Evolutionary conservation across 179 eudicot species (phyloP).

Genomic region (Corrigiola litoralis): DNA sequence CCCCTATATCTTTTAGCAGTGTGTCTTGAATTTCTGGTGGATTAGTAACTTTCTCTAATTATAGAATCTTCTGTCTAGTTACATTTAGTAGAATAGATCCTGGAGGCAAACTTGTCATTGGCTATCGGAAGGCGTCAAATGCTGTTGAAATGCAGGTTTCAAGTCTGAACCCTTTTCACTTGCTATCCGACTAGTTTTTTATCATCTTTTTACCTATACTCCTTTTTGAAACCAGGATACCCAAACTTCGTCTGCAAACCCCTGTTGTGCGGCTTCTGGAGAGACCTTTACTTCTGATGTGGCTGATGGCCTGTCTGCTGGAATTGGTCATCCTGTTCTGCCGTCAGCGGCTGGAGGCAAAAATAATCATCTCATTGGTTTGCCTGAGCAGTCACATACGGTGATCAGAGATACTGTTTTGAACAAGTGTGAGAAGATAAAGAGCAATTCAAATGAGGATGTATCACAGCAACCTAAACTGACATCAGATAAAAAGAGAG

Average conservation of each 20-base stretch:
- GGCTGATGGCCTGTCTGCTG: slow-evolving; percentile 39
- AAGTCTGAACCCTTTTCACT: slow-evolving; percentile 1
- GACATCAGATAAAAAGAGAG: slow-evolving; percentile 57
- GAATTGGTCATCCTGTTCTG: slow-evolving; percentile 28
- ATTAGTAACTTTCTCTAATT: slow-evolving; percentile 9
- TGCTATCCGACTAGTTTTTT: neutral
- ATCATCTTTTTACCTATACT: slow-evolving; percentile 10
- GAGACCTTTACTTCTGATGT: slow-evolving; percentile 49
- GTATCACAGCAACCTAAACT: slow-evolving; percentile 29
- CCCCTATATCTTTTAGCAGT: neutral
- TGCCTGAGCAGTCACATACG: slow-evolving; percentile 19
- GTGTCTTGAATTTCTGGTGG: neutral
- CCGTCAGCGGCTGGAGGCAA: slow-evolving; percentile 24
- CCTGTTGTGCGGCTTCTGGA: slow-evolving; percentile 46
- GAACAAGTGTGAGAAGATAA: slow-evolving; percentile 43
- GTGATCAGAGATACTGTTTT: slow-evolving; percentile 28
- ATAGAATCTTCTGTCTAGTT: slow-evolving; percentile 27
- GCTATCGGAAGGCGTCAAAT: slow-evolving; percentile 43
- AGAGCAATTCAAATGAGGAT: slow-evolving; percentile 46
- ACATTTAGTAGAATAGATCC: slow-evolving; percentile 52
- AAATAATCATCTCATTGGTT: slow-evolving; percentile 24
- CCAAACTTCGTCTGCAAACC: slow-evolving; percentile 35
- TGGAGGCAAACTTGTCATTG: slow-evolving; percentile 51
- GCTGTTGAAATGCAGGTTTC: slow-evolving; percentile 36
- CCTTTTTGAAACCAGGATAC: slow-evolving; percentile 47